Percentiles rank a stretch among this genome's conserved stretches.
These are phyloP conservation scores for Pestalotiopsis sp. DNA, from an alignment of 2,329 filamentous ascomycete species.

Conservation along the genomic window DNA sequence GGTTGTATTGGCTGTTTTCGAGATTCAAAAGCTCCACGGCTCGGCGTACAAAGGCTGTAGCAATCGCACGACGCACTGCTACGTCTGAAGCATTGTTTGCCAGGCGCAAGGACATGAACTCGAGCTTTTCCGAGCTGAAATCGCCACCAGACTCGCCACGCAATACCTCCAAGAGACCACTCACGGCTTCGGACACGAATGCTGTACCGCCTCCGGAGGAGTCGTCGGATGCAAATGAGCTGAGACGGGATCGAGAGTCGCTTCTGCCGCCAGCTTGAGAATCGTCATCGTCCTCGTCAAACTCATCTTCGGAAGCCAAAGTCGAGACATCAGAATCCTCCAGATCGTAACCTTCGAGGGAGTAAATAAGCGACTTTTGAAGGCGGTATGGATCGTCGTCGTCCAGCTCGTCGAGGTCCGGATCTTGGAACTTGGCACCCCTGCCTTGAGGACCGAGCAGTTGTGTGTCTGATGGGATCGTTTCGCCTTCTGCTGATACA, in stretches of 20 bases:
- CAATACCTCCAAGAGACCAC: constrained; percentile 83
- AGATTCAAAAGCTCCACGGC: constrained; percentile 66
- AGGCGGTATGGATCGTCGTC: constrained; percentile 50
- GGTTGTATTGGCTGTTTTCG: constrained; percentile 53
- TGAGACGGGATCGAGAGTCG: constrained; percentile 66
- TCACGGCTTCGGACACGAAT: constrained; percentile 86
- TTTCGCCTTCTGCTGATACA: constrained; percentile 36
- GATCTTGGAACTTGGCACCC: constrained; percentile 47
- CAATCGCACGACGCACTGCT: constrained; percentile 84
- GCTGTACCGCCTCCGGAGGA: constrained; percentile 57
- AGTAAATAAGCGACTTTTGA: constrained; percentile 58
- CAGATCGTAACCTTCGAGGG: constrained; percentile 51
- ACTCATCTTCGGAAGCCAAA: constrained; percentile 64
- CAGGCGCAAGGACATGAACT: constrained; percentile 91
- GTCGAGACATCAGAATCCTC: constrained; percentile 58
- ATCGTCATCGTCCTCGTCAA: constrained; percentile 65
- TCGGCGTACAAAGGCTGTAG: constrained; percentile 80
- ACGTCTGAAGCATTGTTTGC: constrained; percentile 86
- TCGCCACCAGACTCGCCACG: constrained; percentile 68
- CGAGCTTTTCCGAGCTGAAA: constrained; percentile 80
- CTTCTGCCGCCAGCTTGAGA: constrained; percentile 54
- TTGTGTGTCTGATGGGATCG: constrained; percentile 39
- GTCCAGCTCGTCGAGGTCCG: constrained; percentile 50
- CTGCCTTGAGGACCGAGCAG: constrained; percentile 52
- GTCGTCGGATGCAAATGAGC: constrained; percentile 72